Evolutionary conservation across 164 flowering plant species (phyloP).

Genomic region (Magnolia sinica): DNA sequence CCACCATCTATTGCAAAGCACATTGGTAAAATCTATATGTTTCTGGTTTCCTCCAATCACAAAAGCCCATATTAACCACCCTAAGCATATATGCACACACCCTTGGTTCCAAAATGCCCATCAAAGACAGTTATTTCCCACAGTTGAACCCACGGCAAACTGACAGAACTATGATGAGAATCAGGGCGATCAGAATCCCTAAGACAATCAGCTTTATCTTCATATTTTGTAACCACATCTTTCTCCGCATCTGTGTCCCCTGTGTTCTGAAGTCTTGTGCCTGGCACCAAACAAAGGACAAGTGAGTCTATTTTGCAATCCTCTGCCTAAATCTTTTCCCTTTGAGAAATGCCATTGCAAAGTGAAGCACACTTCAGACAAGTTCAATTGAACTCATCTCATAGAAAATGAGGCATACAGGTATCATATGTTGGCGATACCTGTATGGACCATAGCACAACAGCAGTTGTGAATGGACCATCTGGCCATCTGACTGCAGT

Average conservation of each 20-base stretch:
- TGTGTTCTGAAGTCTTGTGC: conserved; percentile 22
- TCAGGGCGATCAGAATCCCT: conserved; percentile 24
- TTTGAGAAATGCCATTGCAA: too few species aligned
- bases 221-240: conserved; percentile 30
- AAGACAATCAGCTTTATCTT: conserved; percentile 28
- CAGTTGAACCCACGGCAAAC: conserved; percentile 28
- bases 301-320: too few species aligned
- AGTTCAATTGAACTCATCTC: neutral
- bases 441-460: neutral
- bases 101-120: neutral
- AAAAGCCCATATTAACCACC: neutral
- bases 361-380: too few species aligned
- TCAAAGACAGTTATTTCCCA: conserved; percentile 1
- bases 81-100: conserved; percentile 3
- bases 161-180: conserved; percentile 23
- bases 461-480: neutral
- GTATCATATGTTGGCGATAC: neutral
- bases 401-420: neutral
- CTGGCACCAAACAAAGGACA: conserved; percentile 7
- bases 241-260: conserved; percentile 23
- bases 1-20: too few species aligned
- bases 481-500: neutral
- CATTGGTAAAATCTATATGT: too few species aligned
- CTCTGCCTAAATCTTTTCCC: too few species aligned
- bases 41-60: too few species aligned